These are phyloP conservation scores for Claviceps capensis DNA, from an alignment of 2,329 filamentous ascomycete species.

Conservation along the genomic window DNA sequence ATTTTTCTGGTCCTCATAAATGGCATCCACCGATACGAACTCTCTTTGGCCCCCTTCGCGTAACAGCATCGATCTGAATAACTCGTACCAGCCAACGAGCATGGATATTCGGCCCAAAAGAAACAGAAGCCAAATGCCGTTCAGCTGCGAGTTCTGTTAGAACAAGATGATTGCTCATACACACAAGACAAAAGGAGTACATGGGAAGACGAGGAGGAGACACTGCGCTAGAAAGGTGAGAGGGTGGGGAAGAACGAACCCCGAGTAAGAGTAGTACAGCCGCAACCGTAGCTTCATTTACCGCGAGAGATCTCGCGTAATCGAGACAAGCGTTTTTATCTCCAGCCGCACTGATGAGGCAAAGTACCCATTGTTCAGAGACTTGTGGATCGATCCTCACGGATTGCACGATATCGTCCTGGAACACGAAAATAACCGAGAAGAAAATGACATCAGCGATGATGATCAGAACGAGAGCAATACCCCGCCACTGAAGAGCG, in stretches of 20 bases:
- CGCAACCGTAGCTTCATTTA: slow-evolving; percentile 63
- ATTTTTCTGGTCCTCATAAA: slow-evolving; percentile 45
- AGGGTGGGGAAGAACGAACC: slow-evolving; percentile 25
- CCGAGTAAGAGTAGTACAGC: slow-evolving; percentile 74
- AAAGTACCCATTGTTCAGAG: slow-evolving; percentile 54
- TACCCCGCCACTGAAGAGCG: slow-evolving; percentile 86
- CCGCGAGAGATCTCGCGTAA: slow-evolving; percentile 46
- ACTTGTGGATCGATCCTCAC: slow-evolving; percentile 38
- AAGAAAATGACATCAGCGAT: slow-evolving; percentile 90
- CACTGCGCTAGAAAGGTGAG: not conserved
- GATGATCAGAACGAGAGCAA: slow-evolving; percentile 80
- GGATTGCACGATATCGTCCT: slow-evolving; percentile 58
- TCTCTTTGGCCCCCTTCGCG: slow-evolving; percentile 50
- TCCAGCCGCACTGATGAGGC: slow-evolving; percentile 41
- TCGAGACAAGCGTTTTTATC: slow-evolving; percentile 54
- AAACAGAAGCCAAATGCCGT: slow-evolving; percentile 73
- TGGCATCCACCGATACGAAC: slow-evolving; percentile 80
- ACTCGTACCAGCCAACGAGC: slow-evolving; percentile 67
- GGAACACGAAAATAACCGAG: slow-evolving; percentile 75
- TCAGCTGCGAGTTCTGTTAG: slow-evolving; percentile 38
- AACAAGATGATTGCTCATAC: slow-evolving; percentile 6
- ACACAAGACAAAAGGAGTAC: not conserved
- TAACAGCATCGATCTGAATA: slow-evolving; percentile 30
- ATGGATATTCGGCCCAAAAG: slow-evolving; percentile 77
- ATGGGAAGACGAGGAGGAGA: not conserved